These are phyloP conservation scores for Xylaria curta DNA, from an alignment of 495 filamentous ascomycete species.

Conservation along the genomic window DNA sequence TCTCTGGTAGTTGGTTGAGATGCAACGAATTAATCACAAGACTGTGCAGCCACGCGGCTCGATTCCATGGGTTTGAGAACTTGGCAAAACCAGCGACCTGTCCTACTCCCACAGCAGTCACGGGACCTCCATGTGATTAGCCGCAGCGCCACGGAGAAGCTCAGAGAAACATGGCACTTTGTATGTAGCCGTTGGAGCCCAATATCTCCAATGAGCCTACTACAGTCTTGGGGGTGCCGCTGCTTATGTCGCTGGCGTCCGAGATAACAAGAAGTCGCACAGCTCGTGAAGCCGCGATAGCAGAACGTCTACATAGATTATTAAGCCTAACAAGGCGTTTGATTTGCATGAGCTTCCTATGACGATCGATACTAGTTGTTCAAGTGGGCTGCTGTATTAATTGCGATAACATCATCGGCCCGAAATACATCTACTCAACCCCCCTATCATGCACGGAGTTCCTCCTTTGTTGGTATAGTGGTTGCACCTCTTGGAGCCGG, in stretches of 20 bases:
- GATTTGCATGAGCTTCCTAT: too few species aligned
- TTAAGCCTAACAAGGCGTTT: neutral
- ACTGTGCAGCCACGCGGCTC: neutral
- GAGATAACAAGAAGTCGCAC: constrained; percentile 2
- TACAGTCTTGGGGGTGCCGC: neutral
- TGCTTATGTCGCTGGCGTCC: neutral
- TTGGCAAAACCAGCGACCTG: neutral
- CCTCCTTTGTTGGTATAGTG: too few species aligned
- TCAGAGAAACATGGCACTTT: constrained; percentile 3
- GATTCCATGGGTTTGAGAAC: neutral
- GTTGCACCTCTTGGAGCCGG: too few species aligned
- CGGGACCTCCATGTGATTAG: neutral
- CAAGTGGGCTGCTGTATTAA: too few species aligned
- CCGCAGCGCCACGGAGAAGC: neutral
- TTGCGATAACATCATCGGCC: too few species aligned
- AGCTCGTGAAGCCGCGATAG: neutral
- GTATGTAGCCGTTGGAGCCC: neutral
- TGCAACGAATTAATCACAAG: constrained; percentile 11
- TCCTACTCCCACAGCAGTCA: constrained; percentile 8
- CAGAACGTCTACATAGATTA: neutral
- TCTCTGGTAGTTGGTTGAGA: neutral
- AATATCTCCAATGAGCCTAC: neutral
- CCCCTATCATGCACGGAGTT: too few species aligned
- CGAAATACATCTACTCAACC: too few species aligned
- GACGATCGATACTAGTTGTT: too few species aligned